Percentiles rank a stretch among this genome's conserved stretches.
These are phyloP conservation scores for Aspergillus kassunensis DNA, from an alignment of 495 filamentous ascomycete genomes.

Conservation along the genomic window DNA sequence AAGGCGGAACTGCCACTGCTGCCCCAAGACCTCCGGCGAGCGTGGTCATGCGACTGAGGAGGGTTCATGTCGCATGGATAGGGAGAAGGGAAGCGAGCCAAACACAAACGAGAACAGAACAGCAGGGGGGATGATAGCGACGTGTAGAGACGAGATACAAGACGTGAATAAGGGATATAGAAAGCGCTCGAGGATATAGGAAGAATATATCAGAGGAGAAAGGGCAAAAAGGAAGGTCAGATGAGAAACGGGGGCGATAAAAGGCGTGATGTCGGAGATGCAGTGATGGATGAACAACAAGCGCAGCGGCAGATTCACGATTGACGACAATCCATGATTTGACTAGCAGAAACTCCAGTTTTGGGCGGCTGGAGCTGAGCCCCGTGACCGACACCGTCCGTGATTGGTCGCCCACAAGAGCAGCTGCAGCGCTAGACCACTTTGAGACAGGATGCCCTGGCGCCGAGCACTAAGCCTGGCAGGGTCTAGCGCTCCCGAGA, in stretches of 20 bases:
- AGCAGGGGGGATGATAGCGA: background rate
- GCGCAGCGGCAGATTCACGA: conserved; percentile 10
- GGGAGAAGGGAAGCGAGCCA: conserved; percentile 7
- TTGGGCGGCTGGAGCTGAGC: conserved; percentile 26
- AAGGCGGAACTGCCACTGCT: conserved; percentile 34
- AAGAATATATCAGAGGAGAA: background rate
- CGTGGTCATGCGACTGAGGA: conserved; percentile 26
- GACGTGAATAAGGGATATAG: background rate
- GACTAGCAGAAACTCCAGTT: conserved; percentile 10
- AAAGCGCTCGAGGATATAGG: background rate
- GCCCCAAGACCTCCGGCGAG: conserved; percentile 34
- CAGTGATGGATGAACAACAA: conserved; percentile 10
- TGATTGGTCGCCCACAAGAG: conserved; percentile 37
- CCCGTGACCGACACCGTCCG: conserved; percentile 40
- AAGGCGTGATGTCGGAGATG: background rate
- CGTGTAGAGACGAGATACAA: conserved; percentile 9
- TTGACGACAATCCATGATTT: too few species aligned
- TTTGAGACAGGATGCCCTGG: conserved; percentile 19
- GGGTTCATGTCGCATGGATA: conserved; percentile 34
- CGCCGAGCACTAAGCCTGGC: conserved; percentile 14
- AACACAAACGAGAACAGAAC: conserved; percentile 1
- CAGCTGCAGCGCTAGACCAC: conserved; percentile 29
- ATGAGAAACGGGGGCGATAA: background rate
- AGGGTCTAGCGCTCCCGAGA: conserved; percentile 39
- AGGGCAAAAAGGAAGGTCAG: background rate